Base-by-base conservation (phyloP, 768 basidiomycete species). In the Rhodotorula sphaerocarpa region DNA sequence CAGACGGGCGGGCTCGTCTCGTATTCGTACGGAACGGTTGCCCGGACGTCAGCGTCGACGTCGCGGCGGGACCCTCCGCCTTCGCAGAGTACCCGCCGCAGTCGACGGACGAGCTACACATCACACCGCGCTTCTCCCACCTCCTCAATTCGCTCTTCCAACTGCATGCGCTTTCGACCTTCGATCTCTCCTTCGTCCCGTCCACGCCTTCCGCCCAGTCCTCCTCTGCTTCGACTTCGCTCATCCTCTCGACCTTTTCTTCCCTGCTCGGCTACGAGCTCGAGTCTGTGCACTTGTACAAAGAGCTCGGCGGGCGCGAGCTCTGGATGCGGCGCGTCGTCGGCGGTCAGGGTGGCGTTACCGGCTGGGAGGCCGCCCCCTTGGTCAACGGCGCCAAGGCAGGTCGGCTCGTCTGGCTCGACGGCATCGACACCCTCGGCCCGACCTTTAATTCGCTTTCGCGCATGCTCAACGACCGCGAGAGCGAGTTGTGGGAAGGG, bases 401-500 rank as follows among this genome's bases (percentile, higher is more conserved):
- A 5, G 66, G 66, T 1, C 50, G 42, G 12, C 55, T 67, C 12
- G 61, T 67, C 21, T 55, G 53, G 45, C 44, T 67, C 11, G 66
- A 67, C 28, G 61, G 61, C 7, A 28, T 63, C 41, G 66, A 67
- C 39, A 58, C 66, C 33, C 31, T 67, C 11, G 60, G 61, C 7
- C 25, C 66, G 18, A 67, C 66, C 21, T 50, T 55, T 7, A 58
- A 55, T 2, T 52, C 48, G 16, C 30, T 67, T 27, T 27, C 48
- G 12, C 27, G 66, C 27, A 41, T 67, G n/a, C 27, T 63, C n/a
- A n/a, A 20, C 15, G 66, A 67, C 27, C 27, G 66, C 3, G 48
- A 67, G 41, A 58, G 53, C 9, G 66, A 67, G 60, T 33, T 53
- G n/a, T 63, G 47, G 53, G 66, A 56, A 25, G 66, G 66, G 25